phyloP scores from a whole-genome alignment of 495 filamentous ascomycete species.

The Amphirosellinia nigrospora region DNA sequence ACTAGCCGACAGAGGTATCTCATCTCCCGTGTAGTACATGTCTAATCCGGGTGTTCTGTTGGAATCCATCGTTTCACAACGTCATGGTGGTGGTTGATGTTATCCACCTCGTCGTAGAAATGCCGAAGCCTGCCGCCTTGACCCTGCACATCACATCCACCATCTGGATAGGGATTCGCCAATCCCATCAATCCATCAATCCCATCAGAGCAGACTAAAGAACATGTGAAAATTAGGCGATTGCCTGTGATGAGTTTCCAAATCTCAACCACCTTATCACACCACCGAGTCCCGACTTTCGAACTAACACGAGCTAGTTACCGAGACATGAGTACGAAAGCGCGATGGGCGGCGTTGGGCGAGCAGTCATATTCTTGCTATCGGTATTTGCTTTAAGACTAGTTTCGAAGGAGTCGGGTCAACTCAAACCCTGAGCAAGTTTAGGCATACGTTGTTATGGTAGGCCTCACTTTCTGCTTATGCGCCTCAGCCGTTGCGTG shows the following conservation, averaged over 20 bases:
- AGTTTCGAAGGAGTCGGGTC: slow-evolving; percentile 5
- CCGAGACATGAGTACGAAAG: slow-evolving; percentile 19
- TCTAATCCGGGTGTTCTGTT: neutral
- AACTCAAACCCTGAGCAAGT: neutral
- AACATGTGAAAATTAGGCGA: slow-evolving; percentile 17
- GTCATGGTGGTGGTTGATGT: slow-evolving; percentile 7
- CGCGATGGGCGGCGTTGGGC: slow-evolving; percentile 6
- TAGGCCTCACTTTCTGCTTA: slow-evolving; percentile 12
- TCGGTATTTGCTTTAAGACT: slow-evolving; percentile 15
- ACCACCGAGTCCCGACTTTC: neutral
- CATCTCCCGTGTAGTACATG: neutral
- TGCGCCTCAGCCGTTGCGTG: slow-evolving; percentile 11
- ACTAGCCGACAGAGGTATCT: slow-evolving; percentile 7
- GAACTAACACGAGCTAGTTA: slow-evolving; percentile 17
- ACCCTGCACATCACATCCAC: slow-evolving; percentile 21
- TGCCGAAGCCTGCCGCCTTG: slow-evolving; percentile 27
- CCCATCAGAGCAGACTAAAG: neutral
- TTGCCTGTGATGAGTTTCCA: neutral
- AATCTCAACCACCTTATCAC: neutral
- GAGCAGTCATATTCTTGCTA: neutral
- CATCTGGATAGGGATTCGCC: neutral
- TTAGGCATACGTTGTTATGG: neutral
- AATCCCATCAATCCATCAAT: neutral
- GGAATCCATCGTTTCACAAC: slow-evolving; percentile 3
- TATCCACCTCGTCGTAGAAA: slow-evolving; percentile 18